Percentiles rank a stretch among this genome's conserved stretches.
These are phyloP conservation scores for Mrakia hoshinonis DNA, from an alignment of 768 basidiomycete genomes.

Conservation along the genomic window DNA sequence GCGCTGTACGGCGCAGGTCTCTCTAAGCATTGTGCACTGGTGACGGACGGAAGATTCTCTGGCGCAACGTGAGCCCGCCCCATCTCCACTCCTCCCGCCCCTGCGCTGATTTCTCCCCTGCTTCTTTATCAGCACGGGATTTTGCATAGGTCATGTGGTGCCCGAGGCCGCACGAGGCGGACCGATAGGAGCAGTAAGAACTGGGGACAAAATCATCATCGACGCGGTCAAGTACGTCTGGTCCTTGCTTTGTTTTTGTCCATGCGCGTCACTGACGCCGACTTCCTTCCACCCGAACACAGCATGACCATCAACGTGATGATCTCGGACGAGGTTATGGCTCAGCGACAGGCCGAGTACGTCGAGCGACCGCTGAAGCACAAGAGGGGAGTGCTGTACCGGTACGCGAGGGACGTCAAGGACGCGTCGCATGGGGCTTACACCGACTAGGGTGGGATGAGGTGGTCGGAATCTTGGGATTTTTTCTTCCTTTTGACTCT, in stretches of 20 bases:
- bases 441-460: neutral
- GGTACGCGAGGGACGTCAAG: conserved; percentile 70
- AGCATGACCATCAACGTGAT: conserved; percentile 63
- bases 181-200: conserved; percentile 75
- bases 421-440: neutral
- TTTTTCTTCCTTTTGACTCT: too few species aligned
- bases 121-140: conserved; percentile 56
- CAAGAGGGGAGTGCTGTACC: conserved; percentile 62
- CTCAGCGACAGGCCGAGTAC: conserved; percentile 57
- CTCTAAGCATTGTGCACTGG: conserved; percentile 64
- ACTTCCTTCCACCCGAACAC: too few species aligned
- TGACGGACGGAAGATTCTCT: conserved; percentile 84
- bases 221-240: conserved; percentile 49
- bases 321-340: conserved; percentile 59
- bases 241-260: too few species aligned
- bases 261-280: too few species aligned
- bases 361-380: conserved; percentile 58
- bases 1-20: conserved; percentile 70
- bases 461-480: too few species aligned
- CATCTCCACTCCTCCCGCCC: too few species aligned
- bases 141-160: conserved; percentile 56
- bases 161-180: conserved; percentile 42
- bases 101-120: too few species aligned
- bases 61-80: too few species aligned
- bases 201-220: conserved; percentile 70